phyloP scores from a whole-genome alignment of 352 stramenopile species.

The Phytopythium litorale region DNA sequence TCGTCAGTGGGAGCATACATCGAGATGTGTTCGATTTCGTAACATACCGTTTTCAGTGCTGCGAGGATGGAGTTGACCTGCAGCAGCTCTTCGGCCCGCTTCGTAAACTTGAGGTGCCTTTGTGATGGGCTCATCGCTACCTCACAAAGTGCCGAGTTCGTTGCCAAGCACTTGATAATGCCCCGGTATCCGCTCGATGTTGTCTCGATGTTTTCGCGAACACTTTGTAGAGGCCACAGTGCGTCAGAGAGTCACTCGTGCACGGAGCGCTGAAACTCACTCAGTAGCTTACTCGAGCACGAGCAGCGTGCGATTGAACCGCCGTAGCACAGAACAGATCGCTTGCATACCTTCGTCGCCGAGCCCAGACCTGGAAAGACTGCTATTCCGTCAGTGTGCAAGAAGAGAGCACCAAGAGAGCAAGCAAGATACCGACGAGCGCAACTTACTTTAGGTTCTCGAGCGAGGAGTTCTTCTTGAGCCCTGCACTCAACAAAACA shows the following conservation, averaged over 20 bases:
- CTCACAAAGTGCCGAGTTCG: slow-evolving; percentile 35
- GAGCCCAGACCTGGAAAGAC: slow-evolving; percentile 36
- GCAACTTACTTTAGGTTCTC: slow-evolving; percentile 39
- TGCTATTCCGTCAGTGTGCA: slow-evolving; percentile 5
- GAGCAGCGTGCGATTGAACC: slow-evolving; percentile 49
- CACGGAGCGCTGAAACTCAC: neutral
- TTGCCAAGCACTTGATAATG: slow-evolving; percentile 36
- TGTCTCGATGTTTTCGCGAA: slow-evolving; percentile 40
- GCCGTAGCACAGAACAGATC: slow-evolving; percentile 26
- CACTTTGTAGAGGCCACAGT: slow-evolving; percentile 9
- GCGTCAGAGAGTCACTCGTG: neutral
- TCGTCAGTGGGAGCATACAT: neutral
- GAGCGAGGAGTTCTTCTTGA: slow-evolving; percentile 56
- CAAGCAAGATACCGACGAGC: neutral
- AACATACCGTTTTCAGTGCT: slow-evolving; percentile 21
- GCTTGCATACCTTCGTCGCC: slow-evolving; percentile 36
- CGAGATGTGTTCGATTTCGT: too few species aligned
- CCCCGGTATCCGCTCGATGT: slow-evolving; percentile 36
- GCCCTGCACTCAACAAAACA: slow-evolving; percentile 31
- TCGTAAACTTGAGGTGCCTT: slow-evolving; percentile 27
- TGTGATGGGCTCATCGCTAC: slow-evolving; percentile 23
- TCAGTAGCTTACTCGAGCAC: slow-evolving; percentile 24
- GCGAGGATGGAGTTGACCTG: slow-evolving; percentile 39
- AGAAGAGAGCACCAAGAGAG: neutral
- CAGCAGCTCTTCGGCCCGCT: slow-evolving; percentile 27